Evolutionary conservation across 164 flowering plant genomes (phyloP), one percentile per base, ranked within the genome.

Genomic region (Pachysandra terminalis): DNA sequence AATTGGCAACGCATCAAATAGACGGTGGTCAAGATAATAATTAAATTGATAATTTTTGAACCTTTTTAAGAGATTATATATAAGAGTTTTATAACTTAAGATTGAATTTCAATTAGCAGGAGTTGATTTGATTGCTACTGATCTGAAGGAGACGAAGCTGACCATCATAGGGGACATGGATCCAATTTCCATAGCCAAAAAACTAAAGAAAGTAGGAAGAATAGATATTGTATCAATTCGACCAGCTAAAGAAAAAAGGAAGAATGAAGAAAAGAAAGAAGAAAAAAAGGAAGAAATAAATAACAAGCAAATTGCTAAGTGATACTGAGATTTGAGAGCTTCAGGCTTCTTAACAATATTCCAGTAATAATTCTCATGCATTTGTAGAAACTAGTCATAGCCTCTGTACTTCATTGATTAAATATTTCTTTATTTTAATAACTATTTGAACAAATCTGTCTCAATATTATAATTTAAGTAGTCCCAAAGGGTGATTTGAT

Each of bases 231-330:
- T 84, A 9, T 80, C 90, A 27, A 86, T 88, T 66, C 90, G 93
- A 2, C 88, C 90, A 12, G 93, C 93, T 12, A 86, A 87, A 51
- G 92, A 86, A 76, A 88, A 87, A 82, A 87, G 84, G 74, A 85
- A 85, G 35, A 84, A 84, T 24, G 87, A 82, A 49, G 75, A 85
- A 73, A 81, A 82, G 35, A 76, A 77, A 21, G 85, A 81, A 21
- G 72, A 82, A 63, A 81, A 84, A 19, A 78, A 84, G 21, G 75
- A 76, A 52, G 67, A 74, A 63, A 73, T 74, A 19, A 68, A 74
- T n/a, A 80, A 81, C n/a, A 72, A 80, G 63, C 56, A 71, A 32
- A 56, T 32, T 32, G 37, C 5, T 32, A 32, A 32, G 37, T 7
- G n/a, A n/a, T n/a, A n/a, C n/a, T n/a, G n/a, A 32, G 37, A 32